Conservation (phyloP, 108 stramenopile species). For the Craspedostauros australis region DNA sequence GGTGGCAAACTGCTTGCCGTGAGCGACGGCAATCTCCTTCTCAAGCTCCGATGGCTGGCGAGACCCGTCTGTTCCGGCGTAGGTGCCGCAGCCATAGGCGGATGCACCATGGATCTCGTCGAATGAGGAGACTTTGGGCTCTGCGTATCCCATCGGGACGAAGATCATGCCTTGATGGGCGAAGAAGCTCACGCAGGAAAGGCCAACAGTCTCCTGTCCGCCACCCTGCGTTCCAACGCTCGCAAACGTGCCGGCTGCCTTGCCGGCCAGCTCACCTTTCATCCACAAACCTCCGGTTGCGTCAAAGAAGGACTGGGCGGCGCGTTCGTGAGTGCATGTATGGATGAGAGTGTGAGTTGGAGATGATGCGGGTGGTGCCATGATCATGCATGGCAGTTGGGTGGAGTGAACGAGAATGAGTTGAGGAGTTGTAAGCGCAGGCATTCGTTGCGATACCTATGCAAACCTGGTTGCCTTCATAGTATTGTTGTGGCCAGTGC, state of each 20-base stretch:
- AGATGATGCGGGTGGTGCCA: no score
- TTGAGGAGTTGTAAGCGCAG: no score
- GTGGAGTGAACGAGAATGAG: no score
- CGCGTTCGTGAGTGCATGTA: no score
- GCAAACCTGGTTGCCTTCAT: no score
- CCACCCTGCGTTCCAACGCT: conserved; percentile 48
- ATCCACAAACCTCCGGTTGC: conserved; percentile 65
- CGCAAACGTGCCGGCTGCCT: conserved; percentile 60
- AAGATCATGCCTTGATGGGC: conserved; percentile 77
- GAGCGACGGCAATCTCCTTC: conserved; percentile 32
- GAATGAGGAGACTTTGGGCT: conserved; percentile 40
- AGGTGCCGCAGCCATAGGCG: conserved; percentile 60
- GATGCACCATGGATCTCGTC: conserved; percentile 52
- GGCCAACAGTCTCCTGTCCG: conserved; percentile 65
- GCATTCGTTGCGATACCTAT: no score
- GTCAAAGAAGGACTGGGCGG: conserved; percentile 45
- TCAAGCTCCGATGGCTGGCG: conserved; percentile 59
- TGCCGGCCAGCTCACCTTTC: conserved; percentile 53
- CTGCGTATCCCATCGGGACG: conserved; percentile 56
- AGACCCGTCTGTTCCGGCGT: conserved; percentile 59
- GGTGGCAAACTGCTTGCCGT: conserved; percentile 53
- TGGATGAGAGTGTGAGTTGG: no score
- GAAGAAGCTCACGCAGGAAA: conserved; percentile 54
- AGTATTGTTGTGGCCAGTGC: not conserved
- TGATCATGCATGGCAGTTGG: no score